Evolutionary conservation across 148 eudicot species (phyloP).

Genomic region (Fagopyrum homotropicum): DNA sequence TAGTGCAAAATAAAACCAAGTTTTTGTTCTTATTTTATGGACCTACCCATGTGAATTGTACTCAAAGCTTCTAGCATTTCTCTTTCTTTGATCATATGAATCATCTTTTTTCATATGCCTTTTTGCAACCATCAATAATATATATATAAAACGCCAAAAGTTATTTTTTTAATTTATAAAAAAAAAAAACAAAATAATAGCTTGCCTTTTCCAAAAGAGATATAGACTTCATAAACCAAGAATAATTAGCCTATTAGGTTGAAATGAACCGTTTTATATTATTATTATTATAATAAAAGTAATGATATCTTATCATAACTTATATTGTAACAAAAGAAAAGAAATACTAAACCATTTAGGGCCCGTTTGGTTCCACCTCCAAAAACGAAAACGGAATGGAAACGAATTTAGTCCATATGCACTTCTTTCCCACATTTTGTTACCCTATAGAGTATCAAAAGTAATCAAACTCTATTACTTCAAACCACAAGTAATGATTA

Average conservation of each 20-base stretch:
- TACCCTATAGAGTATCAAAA: too few species aligned
- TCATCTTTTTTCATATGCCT: background rate
- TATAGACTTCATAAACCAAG: background rate
- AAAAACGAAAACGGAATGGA: too few species aligned
- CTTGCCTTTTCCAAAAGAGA: background rate
- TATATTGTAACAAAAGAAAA: background rate
- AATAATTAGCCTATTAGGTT: background rate
- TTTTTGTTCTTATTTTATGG: background rate
- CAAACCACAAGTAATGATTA: too few species aligned
- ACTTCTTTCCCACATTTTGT: too few species aligned
- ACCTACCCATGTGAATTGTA: constrained; percentile 3
- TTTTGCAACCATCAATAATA: background rate
- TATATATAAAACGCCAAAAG: background rate
- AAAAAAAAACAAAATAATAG: background rate
- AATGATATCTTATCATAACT: background rate
- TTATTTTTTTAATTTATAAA: background rate
- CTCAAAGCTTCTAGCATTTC: background rate
- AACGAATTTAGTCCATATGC: too few species aligned
- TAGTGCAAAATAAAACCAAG: too few species aligned
- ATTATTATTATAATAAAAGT: background rate
- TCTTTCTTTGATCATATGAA: background rate
- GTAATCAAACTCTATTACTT: too few species aligned
- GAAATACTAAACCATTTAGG: background rate
- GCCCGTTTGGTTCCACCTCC: too few species aligned
- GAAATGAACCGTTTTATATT: background rate